phyloP scores from a whole-genome alignment of 2,329 filamentous ascomycete genomes.

The Diaporthe batatas region DNA sequence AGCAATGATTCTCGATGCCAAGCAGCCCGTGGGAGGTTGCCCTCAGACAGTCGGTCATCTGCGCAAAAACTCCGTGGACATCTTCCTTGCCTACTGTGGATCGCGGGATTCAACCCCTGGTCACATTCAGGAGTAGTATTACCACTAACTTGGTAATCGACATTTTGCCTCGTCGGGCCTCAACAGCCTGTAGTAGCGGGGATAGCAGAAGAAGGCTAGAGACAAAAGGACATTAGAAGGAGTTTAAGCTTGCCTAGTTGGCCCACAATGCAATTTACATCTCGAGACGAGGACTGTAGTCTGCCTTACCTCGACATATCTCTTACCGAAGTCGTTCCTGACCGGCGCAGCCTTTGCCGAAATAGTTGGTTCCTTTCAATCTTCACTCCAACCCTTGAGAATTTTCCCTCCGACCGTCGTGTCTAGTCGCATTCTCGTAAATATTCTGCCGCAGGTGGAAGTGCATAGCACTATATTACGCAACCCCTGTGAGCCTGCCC shows the following conservation, averaged over 20 bases:
- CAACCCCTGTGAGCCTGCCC: constrained; percentile 33
- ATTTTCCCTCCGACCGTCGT: constrained; percentile 46
- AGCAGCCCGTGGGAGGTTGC: not conserved
- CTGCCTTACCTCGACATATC: constrained; percentile 24
- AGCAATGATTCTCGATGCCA: constrained; percentile 16
- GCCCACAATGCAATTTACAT: constrained; percentile 14
- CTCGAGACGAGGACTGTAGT: constrained; percentile 37
- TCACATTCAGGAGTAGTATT: no score
- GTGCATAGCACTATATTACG: constrained; percentile 46
- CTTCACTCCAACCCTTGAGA: constrained; percentile 45
- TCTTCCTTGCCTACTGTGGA: not conserved
- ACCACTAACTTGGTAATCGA: not conserved
- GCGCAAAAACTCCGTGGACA: not conserved
- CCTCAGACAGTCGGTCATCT: not conserved
- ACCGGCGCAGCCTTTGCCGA: constrained; percentile 37
- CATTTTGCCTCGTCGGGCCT: not conserved
- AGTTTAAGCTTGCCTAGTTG: not conserved
- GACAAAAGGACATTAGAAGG: no score
- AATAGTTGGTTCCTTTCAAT: constrained; percentile 47
- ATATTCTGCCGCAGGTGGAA: constrained; percentile 49
- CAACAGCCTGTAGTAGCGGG: not conserved
- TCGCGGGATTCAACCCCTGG: not conserved
- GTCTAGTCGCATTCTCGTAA: constrained; percentile 48
- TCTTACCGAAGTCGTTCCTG: constrained; percentile 33
- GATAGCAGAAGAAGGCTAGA: not conserved